Conservation (phyloP, 371 early-diverging fungal genomes). For the Globomyces sp. region DNA sequence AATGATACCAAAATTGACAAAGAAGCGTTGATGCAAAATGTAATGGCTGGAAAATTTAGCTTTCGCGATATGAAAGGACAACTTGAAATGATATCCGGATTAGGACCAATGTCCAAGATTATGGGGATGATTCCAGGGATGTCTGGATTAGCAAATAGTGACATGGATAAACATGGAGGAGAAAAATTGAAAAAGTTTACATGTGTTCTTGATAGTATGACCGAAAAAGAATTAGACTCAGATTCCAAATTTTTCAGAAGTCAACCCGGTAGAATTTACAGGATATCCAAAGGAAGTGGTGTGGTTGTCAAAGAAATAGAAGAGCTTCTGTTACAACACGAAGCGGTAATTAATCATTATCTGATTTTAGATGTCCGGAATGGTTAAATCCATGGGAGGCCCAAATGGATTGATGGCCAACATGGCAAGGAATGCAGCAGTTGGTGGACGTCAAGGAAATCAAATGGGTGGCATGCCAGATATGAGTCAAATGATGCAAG, state of each 20-base stretch:
- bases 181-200: constrained; percentile 83
- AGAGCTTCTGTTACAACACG: constrained; percentile 70
- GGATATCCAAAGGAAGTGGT: constrained; percentile 94
- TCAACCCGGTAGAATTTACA: constrained; percentile 74
- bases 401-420: constrained; percentile 76
- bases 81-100: constrained; percentile 85
- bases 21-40: constrained; percentile 88
- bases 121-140: constrained; percentile 98
- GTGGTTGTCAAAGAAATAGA: constrained; percentile 82
- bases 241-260: constrained; percentile 85
- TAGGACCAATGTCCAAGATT: constrained; percentile 92
- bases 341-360: background rate
- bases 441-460: constrained; percentile 14
- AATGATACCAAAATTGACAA: constrained; percentile 85
- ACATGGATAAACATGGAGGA: constrained; percentile 74
- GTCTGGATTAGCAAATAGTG: constrained; percentile 70
- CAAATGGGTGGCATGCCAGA: constrained; percentile 61
- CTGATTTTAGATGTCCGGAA: constrained; percentile 65
- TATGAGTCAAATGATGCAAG: constrained; percentile 69
- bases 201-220: constrained; percentile 98
- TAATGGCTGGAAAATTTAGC: constrained; percentile 91
- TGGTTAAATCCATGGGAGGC: constrained; percentile 98
- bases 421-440: constrained; percentile 44
- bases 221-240: constrained; percentile 87
- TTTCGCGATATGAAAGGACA: constrained; percentile 98